phyloP scores from a whole-genome alignment of 805 yeast species.

The Dipodascopsis uninucleata region DNA sequence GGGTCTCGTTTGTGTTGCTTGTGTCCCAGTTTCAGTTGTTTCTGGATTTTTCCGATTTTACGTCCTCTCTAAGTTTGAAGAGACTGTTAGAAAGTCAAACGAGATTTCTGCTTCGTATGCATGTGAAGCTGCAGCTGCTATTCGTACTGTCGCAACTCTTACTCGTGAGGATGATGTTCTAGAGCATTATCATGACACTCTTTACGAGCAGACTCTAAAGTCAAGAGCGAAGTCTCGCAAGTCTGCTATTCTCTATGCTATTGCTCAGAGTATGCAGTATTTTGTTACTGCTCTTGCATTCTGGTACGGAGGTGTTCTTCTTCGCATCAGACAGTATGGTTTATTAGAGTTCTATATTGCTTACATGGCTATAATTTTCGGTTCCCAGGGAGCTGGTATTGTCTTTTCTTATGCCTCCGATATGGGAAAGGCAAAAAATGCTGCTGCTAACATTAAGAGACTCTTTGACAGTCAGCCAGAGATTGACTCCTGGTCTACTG shows the following conservation, averaged over 20 bases:
- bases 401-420: slow-evolving; percentile 44
- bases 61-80: slow-evolving; percentile 37
- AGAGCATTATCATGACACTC: slow-evolving; percentile 31
- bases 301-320: slow-evolving; percentile 43
- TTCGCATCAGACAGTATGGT: slow-evolving; percentile 35
- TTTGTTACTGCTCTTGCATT: slow-evolving; percentile 44
- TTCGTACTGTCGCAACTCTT: slow-evolving; percentile 42
- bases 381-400: slow-evolving; percentile 44
- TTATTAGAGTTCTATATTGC: slow-evolving; percentile 40
- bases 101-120: slow-evolving; percentile 42
- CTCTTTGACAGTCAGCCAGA: slow-evolving; percentile 37
- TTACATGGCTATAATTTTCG: slow-evolving; percentile 41
- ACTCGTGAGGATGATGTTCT: slow-evolving; percentile 43
- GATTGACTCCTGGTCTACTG: slow-evolving; percentile 37
- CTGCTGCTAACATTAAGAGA: slow-evolving; percentile 36
- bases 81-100: slow-evolving; percentile 39
- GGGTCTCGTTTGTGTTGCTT: slow-evolving; percentile 42
- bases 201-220: slow-evolving; percentile 31
- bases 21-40: slow-evolving; percentile 37
- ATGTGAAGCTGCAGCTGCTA: slow-evolving; percentile 40
- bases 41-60: slow-evolving; percentile 42
- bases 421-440: slow-evolving; percentile 43
- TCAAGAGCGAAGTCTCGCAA: slow-evolving; percentile 33
- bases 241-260: slow-evolving; percentile 38
- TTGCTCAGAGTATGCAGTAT: slow-evolving; percentile 42